phyloP scores from a whole-genome alignment of 306 rosid genomes.

The Elaeagnus macrophylla region DNA sequence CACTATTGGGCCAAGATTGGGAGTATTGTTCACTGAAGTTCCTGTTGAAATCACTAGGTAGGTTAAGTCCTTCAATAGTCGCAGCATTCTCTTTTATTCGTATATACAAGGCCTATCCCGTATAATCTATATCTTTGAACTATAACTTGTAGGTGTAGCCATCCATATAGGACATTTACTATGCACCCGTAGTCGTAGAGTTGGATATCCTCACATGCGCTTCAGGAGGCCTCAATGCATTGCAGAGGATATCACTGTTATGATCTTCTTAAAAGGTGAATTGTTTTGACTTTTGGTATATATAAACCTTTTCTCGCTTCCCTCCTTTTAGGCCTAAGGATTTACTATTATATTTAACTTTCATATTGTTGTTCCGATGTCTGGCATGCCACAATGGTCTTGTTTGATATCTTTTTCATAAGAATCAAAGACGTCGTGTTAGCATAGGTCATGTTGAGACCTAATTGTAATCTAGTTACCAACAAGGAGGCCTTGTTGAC shows the following conservation, averaged over 20 bases:
- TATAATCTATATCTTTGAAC: not conserved
- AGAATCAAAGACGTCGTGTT: not conserved
- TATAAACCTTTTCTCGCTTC: too few relatives aligned
- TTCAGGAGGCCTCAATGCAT: not conserved
- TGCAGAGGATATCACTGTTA: not conserved
- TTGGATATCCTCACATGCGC: too few relatives aligned
- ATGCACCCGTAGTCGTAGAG: too few relatives aligned
- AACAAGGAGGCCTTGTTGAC: too few relatives aligned
- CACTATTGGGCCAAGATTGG: slow-evolving; percentile 2
- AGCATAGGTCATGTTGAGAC: not conserved
- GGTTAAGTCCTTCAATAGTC: not conserved
- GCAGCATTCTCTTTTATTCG: not conserved
- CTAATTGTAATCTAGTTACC: not conserved
- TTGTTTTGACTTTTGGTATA: not conserved
- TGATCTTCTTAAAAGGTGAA: too few relatives aligned
- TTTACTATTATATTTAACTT: too few relatives aligned
- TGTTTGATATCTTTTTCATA: not conserved
- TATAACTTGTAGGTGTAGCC: too few relatives aligned
- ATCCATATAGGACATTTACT: too few relatives aligned
- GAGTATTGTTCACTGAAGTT: not conserved
- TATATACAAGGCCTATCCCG: not conserved
- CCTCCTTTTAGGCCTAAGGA: too few relatives aligned
- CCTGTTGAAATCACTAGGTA: not conserved
- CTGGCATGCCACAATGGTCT: not conserved
- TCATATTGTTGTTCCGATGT: too few relatives aligned